Percentiles rank a stretch among this genome's conserved stretches.
phyloP scores from a whole-genome alignment of 2,329 filamentous ascomycete genomes.

The Fusarium newnesense region DNA sequence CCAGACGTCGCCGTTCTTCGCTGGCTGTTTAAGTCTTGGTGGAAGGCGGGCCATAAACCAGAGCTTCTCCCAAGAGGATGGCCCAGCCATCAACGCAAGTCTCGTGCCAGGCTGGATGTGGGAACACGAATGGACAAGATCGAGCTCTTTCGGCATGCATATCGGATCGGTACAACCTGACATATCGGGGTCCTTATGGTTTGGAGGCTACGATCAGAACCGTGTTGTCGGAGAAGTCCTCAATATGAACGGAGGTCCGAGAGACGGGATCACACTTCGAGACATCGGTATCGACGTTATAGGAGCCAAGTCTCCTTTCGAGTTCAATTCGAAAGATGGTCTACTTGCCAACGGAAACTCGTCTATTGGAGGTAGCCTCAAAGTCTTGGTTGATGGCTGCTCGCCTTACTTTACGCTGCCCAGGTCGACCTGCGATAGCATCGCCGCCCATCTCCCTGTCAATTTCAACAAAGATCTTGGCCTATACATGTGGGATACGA shows the following conservation, averaged over 20 bases:
- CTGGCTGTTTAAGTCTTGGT: conserved; percentile 4
- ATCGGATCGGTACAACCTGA: not conserved
- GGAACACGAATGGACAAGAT: not conserved
- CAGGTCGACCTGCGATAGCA: conserved; percentile 6
- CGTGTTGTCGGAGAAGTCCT: conserved; percentile 7
- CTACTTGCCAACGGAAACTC: conserved; percentile 1
- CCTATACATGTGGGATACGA: not conserved
- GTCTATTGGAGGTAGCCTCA: not conserved
- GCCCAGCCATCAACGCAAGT: not conserved
- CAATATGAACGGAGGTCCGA: not conserved
- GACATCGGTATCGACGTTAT: conserved; percentile 1
- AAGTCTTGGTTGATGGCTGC: conserved; percentile 10
- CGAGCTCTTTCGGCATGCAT: conserved; percentile 10
- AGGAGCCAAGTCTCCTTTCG: not conserved
- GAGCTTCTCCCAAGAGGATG: not conserved
- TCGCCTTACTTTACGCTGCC: conserved; percentile 9
- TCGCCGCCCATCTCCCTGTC: not conserved
- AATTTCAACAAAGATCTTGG: not conserved
- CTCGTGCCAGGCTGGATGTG: conserved; percentile 4
- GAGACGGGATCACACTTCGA: conserved; percentile 2
- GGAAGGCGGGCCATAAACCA: not conserved
- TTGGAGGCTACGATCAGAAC: conserved; percentile 11
- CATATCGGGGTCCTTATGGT: not conserved
- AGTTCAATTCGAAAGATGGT: not conserved
- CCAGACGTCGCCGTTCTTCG: not conserved